These are phyloP conservation scores for Chlorella sorokiniana DNA, from an alignment of 139 green algal genomes.

Conservation along the genomic window DNA sequence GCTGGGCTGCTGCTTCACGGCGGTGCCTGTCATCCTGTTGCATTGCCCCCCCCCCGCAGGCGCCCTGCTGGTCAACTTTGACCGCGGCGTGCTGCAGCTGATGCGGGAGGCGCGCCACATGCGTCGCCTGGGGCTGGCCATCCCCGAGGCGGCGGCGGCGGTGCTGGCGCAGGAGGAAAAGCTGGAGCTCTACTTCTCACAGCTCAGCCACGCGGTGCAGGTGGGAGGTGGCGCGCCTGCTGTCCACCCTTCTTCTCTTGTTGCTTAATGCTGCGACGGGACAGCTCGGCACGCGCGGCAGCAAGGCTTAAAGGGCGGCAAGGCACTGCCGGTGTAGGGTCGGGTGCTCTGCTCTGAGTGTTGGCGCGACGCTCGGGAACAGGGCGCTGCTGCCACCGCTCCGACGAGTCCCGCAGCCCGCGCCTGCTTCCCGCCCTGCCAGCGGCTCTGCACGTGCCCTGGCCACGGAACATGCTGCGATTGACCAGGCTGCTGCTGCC, in stretches of 20 bases:
- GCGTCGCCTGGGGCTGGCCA: slow-evolving; percentile 80
- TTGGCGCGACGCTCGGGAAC: too few relatives aligned
- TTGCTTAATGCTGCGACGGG: too few relatives aligned
- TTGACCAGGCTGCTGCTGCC: background rate
- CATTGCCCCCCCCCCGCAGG: slow-evolving; percentile 11
- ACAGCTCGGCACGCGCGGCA: too few relatives aligned
- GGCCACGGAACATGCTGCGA: background rate
- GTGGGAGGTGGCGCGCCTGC: background rate
- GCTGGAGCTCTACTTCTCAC: slow-evolving; percentile 88
- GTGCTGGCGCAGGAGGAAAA: slow-evolving; percentile 85
- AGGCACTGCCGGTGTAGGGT: too few relatives aligned
- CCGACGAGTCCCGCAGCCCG: too few relatives aligned
- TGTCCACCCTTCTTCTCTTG: background rate
- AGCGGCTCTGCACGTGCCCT: background rate
- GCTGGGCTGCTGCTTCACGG: background rate
- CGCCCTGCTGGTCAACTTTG: slow-evolving; percentile 86
- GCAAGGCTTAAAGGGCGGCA: too few relatives aligned
- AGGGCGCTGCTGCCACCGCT: too few relatives aligned
- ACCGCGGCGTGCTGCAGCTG: slow-evolving; percentile 88
- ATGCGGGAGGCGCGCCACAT: slow-evolving; percentile 90
- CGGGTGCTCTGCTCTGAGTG: too few relatives aligned
- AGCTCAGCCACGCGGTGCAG: slow-evolving; percentile 75
- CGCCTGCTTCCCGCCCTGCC: too few relatives aligned
- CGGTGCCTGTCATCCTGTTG: background rate
- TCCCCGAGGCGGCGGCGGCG: slow-evolving; percentile 80